Base-by-base conservation (phyloP, 805 yeast genomes). In the Kodamaea sagamina region DNA sequence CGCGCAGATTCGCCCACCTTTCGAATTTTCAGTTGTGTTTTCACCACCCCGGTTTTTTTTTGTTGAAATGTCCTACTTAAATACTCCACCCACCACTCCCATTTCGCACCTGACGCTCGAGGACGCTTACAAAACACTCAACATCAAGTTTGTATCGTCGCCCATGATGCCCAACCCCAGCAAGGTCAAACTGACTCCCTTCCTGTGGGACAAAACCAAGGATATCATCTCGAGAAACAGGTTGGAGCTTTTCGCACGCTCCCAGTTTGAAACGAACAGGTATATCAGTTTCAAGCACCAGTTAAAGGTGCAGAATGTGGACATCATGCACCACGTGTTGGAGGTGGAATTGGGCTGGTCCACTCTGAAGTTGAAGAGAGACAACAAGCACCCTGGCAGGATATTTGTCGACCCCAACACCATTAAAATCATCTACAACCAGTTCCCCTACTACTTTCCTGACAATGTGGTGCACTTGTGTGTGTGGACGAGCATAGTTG, bases 391-490 rank as follows among this genome's bases (percentile, higher is more conserved):
- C 12, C 56, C 63, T 5, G 44, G 47, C 8, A 74, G 75, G 25
- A 58, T 62, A 24, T 74, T 78, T 49, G 58, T 65, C 6, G 58
- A 68, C 44, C 55, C 63, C 0, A 31, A 52, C 0, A 84, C 80
- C 53, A 55, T 75, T 18, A 70, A 66, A 42, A 71, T 79, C 21
- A 61, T 79, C 6, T 44, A 55, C 18, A 86, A 86, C 57, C 81
- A 79, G 47, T 86, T 82, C 61, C 89, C 89, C 0, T 86, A 86
- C 62, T 72, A 75, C 51, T 76, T 83, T 47, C 79, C 72, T 27
- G 48, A 56, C 0, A 69, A 68, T 32, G 71, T 83, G 4, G 59
- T 62, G 4, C 92, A 85, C 59, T 55, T 84, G 11, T 75, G 86
- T 34, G 71, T 82, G 1, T 86, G 93, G 92, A 71, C 83, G 1